phyloP scores from a whole-genome alignment of 306 rosid species.

The Mucuna pruriens region DNA sequence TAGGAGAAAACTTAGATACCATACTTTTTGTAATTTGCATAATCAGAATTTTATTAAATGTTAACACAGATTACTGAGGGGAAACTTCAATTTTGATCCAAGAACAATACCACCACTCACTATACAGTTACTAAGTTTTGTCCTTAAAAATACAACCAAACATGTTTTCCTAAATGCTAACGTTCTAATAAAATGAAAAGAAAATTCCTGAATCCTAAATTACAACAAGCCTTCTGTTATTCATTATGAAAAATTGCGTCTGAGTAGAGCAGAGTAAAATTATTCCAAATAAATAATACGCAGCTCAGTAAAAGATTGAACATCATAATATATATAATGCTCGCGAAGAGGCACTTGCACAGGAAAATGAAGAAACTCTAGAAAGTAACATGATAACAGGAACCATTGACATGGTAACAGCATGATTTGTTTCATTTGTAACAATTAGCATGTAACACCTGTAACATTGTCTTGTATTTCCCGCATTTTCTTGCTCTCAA shows the following conservation, averaged over 20 bases:
- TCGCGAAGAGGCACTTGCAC: not conserved
- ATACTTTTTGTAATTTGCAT: no score
- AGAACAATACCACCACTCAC: no score
- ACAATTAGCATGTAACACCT: not conserved
- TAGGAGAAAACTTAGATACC: no score
- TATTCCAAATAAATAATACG: not conserved
- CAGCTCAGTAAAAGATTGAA: not conserved
- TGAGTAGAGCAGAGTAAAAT: not conserved
- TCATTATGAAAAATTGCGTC: not conserved
- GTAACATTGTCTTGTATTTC: constrained; percentile 7
- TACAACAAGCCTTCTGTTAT: not conserved
- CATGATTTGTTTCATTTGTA: constrained; percentile 13
- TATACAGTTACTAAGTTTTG: no score
- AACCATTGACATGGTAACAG: not conserved
- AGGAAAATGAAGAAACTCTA: not conserved
- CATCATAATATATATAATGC: not conserved
- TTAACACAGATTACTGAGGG: no score
- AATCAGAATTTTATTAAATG: no score
- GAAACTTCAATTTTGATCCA: no score
- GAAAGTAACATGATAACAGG: not conserved
- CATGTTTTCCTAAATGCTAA: not conserved
- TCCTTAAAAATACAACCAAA: no score
- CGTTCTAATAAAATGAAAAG: not conserved
- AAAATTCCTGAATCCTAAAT: not conserved
- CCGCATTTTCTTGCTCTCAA: constrained; percentile 20